Conservation (phyloP, 192 early-diverging fungal species). For the Chytriomyces sp. region DNA sequence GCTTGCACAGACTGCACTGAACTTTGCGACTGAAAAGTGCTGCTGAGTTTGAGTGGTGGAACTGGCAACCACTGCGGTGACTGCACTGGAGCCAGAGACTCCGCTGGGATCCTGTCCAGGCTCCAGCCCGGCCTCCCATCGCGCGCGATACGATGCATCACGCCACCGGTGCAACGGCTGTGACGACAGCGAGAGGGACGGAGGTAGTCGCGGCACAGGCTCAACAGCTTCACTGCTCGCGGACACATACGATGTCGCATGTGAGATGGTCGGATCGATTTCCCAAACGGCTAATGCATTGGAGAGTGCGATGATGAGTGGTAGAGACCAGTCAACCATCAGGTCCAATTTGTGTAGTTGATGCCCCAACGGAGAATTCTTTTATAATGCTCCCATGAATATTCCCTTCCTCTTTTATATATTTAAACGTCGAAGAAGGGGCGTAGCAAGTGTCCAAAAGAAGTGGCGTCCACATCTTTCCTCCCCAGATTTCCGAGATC, state of each 20-base stretch:
- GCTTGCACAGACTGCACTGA: conserved; percentile 85
- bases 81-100: too few species aligned
- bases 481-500: conserved; percentile 57
- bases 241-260: conserved; percentile 57
- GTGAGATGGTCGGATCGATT: conserved; percentile 3
- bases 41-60: too few species aligned
- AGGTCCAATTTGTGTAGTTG: too few species aligned
- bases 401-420: too few species aligned
- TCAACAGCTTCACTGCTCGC: neutral
- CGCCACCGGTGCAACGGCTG: neutral
- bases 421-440: too few species aligned
- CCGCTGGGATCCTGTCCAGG: too few species aligned
- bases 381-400: too few species aligned
- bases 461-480: conserved; percentile 42
- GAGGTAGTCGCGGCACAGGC: neutral
- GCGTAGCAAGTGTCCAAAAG: neutral
- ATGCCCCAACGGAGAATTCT: too few species aligned
- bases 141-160: too few species aligned
- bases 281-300: conserved; percentile 22
- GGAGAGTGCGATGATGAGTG: conserved; percentile 7
- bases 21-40: neutral
- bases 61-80: too few species aligned
- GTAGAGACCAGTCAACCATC: conserved; percentile 17
- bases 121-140: too few species aligned
- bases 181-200: neutral